Evolutionary conservation across 1,284 basidiomycete genomes (phyloP).

Genomic region (Tylopilus sp.): DNA sequence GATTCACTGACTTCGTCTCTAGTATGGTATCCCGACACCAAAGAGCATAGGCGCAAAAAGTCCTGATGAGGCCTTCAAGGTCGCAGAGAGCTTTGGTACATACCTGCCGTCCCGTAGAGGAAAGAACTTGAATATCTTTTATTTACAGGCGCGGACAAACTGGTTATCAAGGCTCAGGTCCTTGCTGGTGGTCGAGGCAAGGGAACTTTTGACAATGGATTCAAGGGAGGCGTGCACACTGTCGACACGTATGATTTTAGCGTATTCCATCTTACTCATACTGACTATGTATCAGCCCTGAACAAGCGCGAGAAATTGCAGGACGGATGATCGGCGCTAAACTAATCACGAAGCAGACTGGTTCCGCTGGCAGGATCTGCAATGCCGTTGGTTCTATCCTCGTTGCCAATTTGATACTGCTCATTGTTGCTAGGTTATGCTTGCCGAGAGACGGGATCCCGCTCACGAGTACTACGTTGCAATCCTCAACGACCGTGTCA

Average conservation of each 20-base stretch:
- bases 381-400: constrained; percentile 74
- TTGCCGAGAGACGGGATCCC: constrained; percentile 93
- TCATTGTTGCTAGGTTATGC: constrained; percentile 78
- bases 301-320: constrained; percentile 88
- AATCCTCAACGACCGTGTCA: constrained; percentile 92
- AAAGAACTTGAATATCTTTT: background rate
- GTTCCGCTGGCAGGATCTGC: constrained; percentile 89
- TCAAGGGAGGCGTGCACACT: constrained; percentile 97
- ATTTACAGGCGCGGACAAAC: constrained; percentile 64
- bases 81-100: constrained; percentile 87
- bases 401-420: constrained; percentile 19
- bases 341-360: constrained; percentile 99
- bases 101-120: constrained; percentile 11
- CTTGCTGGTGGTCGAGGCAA: constrained; percentile 98
- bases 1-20: constrained; percentile 12
- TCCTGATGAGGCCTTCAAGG: constrained; percentile 88
- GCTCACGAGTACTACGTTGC: constrained; percentile 99
- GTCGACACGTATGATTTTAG: constrained; percentile 88
- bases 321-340: constrained; percentile 94
- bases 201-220: constrained; percentile 95
- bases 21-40: constrained; percentile 98
- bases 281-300: constrained; percentile 62
- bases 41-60: constrained; percentile 89
- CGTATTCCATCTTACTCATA: constrained; percentile 11
- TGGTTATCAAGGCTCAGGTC: constrained; percentile 98